phyloP scores from a whole-genome alignment of 2,329 filamentous ascomycete species.

The Chaetothyriales sp. region DNA sequence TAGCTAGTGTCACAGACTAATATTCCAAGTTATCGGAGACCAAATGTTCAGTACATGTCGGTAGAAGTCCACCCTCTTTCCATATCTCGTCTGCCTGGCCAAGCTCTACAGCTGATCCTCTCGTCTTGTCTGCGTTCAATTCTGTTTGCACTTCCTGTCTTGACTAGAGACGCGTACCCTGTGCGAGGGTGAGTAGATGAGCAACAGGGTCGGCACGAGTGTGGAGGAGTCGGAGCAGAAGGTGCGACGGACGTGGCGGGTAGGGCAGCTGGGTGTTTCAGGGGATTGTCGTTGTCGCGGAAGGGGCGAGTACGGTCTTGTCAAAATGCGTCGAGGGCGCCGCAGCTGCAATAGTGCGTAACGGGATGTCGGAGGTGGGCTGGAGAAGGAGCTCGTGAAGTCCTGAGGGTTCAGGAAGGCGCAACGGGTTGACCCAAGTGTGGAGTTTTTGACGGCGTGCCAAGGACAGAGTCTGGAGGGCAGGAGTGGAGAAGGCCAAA shows the following conservation, averaged over 20 bases:
- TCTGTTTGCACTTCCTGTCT: too few species aligned
- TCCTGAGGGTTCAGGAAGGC: background rate
- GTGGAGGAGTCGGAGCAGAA: background rate
- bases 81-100: background rate
- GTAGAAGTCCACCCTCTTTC: background rate
- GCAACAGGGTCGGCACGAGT: background rate
- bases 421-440: background rate
- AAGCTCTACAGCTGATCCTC: background rate
- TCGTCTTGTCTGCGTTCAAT: background rate
- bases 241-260: background rate
- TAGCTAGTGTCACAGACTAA: background rate
- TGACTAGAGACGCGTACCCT: background rate
- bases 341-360: background rate
- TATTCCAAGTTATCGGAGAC: background rate
- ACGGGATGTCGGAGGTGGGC: background rate
- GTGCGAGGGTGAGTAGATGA: background rate
- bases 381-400: background rate
- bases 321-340: background rate
- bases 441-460: background rate
- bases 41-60: background rate
- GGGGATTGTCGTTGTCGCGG: background rate
- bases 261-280: background rate
- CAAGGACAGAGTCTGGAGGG: background rate
- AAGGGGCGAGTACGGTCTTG: background rate
- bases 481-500: background rate